Percentiles rank a stretch among this genome's conserved stretches.
Conservation (phyloP, 2,329 filamentous ascomycete genomes). For the Hypocrella siamensis region DNA sequence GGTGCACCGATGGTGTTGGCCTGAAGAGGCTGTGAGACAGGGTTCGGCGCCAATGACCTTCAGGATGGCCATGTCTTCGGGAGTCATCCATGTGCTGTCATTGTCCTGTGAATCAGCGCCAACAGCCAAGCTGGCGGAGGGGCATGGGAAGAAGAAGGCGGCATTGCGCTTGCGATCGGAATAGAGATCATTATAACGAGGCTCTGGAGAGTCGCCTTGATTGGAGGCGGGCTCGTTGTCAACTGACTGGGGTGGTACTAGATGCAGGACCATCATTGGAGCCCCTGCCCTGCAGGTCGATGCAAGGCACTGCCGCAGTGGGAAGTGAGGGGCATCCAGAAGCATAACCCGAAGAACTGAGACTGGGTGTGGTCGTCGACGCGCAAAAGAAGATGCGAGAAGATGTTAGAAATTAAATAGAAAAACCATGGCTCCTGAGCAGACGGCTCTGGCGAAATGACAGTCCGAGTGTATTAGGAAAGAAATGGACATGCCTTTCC, state of each 20-base stretch:
- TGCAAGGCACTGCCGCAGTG: constrained; percentile 7
- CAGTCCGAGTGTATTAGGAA: too few relatives aligned
- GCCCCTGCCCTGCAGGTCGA: constrained; percentile 8
- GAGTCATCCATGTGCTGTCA: constrained; percentile 9
- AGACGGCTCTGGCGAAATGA: too few relatives aligned
- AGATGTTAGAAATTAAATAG: too few relatives aligned
- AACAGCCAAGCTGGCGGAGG: constrained; percentile 2
- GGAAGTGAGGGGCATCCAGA: constrained; percentile 1
- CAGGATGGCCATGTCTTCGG: constrained; percentile 10
- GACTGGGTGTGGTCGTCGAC: not conserved
- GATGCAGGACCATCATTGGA: constrained; percentile 13
- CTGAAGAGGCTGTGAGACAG: constrained; percentile 2
- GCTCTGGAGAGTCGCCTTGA: constrained; percentile 7
- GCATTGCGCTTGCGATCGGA: constrained; percentile 5
- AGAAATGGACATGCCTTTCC: too few relatives aligned
- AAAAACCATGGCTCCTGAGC: too few relatives aligned
- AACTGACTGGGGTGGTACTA: constrained; percentile 8
- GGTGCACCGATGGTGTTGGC: constrained; percentile 6
- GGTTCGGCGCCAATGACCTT: constrained; percentile 6
- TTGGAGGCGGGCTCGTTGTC: constrained; percentile 8
- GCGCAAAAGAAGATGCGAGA: not conserved
- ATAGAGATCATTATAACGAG: constrained; percentile 6
- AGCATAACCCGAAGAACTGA: too few relatives aligned
- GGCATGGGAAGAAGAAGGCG: constrained; percentile 5
- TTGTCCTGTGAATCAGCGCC: constrained; percentile 5